Evolutionary conservation across 2,329 filamentous ascomycete species (phyloP).

Genomic region (Monilinia laxa): DNA sequence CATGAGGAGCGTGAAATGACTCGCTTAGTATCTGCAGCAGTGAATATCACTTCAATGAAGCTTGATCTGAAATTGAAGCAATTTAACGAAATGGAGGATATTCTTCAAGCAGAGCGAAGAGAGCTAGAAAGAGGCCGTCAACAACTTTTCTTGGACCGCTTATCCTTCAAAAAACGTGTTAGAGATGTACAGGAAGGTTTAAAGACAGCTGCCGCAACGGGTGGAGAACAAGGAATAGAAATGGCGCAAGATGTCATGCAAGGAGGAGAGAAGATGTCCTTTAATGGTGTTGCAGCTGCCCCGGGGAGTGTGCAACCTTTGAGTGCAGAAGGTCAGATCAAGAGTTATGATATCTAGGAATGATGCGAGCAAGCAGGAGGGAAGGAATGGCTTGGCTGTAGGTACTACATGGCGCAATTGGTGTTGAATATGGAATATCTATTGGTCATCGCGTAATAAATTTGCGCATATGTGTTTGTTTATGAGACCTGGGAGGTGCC

Average conservation of each 20-base stretch:
- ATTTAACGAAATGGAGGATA: conserved; percentile 92
- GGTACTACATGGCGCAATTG: conserved; percentile 33
- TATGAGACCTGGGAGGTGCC: conserved; percentile 8
- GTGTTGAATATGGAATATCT: conserved; percentile 36
- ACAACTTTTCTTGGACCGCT: conserved; percentile 87
- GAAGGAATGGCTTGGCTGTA: conserved; percentile 18
- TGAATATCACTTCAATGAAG: conserved; percentile 93
- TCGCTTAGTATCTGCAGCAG: conserved; percentile 83
- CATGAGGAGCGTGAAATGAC: conserved; percentile 98
- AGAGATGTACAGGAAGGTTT: conserved; percentile 77
- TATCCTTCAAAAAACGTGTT: conserved; percentile 86
- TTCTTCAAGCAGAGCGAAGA: conserved; percentile 86
- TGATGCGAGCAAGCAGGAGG: conserved; percentile 20
- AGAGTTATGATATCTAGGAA: conserved; percentile 43
- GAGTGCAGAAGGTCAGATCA: conserved; percentile 55
- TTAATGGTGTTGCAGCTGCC: conserved; percentile 48
- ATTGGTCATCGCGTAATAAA: conserved; percentile 20
- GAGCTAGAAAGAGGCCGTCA: conserved; percentile 91
- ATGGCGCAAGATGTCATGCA: conserved; percentile 40
- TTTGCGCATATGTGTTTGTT: conserved; percentile 15
- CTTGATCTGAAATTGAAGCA: conserved; percentile 94
- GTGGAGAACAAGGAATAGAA: conserved; percentile 40
- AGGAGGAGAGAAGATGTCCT: conserved; percentile 50
- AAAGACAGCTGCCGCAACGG: conserved; percentile 48
- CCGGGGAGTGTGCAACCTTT: conserved; percentile 53